Conservation (phyloP, 805 yeast species). For the Sporopachydermia lactativora region DNA sequence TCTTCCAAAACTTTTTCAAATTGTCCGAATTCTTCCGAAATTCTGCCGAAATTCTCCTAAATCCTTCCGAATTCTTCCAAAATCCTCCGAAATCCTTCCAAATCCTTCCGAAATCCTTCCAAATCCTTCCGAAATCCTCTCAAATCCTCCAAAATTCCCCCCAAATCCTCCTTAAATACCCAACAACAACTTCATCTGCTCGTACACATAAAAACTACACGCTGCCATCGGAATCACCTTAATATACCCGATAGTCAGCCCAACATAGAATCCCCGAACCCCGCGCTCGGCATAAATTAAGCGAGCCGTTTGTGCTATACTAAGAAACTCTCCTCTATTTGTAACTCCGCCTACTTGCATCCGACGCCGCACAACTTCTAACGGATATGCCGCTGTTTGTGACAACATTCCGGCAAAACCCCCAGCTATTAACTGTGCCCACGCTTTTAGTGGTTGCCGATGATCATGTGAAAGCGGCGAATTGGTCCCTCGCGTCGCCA, state of each 20-base stretch:
- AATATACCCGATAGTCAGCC: slow-evolving; percentile 87
- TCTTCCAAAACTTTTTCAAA: no score
- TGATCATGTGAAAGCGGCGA: slow-evolving; percentile 12
- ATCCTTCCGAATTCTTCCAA: no score
- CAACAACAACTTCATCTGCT: slow-evolving; percentile 57
- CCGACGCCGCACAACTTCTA: slow-evolving; percentile 86
- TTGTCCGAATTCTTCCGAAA: no score
- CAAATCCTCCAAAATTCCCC: neutral
- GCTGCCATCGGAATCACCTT: slow-evolving; percentile 97
- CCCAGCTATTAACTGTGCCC: slow-evolving; percentile 92
- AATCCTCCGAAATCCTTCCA: no score
- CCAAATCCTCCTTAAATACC: slow-evolving; percentile 32
- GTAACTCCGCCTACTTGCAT: slow-evolving; percentile 88
- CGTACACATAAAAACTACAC: slow-evolving; percentile 90
- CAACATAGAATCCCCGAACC: slow-evolving; percentile 79
- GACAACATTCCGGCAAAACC: slow-evolving; percentile 93
- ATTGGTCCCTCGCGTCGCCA: slow-evolving; percentile 3
- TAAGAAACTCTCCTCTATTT: slow-evolving; percentile 39
- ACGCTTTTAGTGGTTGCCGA: slow-evolving; percentile 60
- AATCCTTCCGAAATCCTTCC: neutral
- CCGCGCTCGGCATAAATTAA: slow-evolving; percentile 65
- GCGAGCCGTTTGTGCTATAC: slow-evolving; percentile 39
- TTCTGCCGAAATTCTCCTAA: no score
- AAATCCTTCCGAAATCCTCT: slow-evolving; percentile 2
- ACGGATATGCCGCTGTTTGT: slow-evolving; percentile 94